These are phyloP conservation scores for Ogataea pilisensis DNA, from an alignment of 805 yeast genomes.

Conservation along the genomic window DNA sequence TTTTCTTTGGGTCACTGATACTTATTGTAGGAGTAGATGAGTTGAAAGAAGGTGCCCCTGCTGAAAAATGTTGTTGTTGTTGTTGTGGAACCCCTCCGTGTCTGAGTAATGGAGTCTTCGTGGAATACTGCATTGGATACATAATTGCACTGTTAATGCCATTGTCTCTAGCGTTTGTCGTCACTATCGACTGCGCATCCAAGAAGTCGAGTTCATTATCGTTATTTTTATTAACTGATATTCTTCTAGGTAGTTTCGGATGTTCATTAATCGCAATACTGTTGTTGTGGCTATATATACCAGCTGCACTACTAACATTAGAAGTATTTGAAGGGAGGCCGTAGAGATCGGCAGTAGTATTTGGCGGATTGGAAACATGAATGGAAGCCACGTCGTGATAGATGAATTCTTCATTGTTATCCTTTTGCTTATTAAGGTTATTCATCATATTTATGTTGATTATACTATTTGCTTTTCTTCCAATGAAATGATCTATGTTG, in stretches of 20 bases:
- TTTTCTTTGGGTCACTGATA: constrained; percentile 8
- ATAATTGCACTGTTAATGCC: background rate
- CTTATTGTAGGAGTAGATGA: constrained; percentile 2
- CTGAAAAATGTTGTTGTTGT: constrained; percentile 1
- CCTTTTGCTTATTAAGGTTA: background rate
- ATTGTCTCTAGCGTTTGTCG: constrained; percentile 6
- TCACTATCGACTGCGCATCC: constrained; percentile 16
- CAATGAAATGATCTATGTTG: constrained; percentile 7
- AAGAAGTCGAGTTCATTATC: constrained; percentile 19
- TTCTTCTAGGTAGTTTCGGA: constrained; percentile 11
- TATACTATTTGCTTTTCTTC: constrained; percentile 1
- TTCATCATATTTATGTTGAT: background rate
- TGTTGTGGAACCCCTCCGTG: background rate
- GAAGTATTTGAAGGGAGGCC: too few species aligned
- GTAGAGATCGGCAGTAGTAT: too few species aligned
- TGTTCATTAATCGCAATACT: background rate
- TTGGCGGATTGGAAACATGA: constrained; percentile 3
- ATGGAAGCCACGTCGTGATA: constrained; percentile 19
- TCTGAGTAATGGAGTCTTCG: constrained; percentile 4
- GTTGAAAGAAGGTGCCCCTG: background rate
- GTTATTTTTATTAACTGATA: constrained; percentile 9
- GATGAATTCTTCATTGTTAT: constrained; percentile 26
- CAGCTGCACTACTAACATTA: background rate
- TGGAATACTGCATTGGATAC: constrained; percentile 3
- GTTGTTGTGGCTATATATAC: background rate